Base-by-base conservation (phyloP, 768 basidiomycete genomes). In the Panaeolus papilionaceus region DNA sequence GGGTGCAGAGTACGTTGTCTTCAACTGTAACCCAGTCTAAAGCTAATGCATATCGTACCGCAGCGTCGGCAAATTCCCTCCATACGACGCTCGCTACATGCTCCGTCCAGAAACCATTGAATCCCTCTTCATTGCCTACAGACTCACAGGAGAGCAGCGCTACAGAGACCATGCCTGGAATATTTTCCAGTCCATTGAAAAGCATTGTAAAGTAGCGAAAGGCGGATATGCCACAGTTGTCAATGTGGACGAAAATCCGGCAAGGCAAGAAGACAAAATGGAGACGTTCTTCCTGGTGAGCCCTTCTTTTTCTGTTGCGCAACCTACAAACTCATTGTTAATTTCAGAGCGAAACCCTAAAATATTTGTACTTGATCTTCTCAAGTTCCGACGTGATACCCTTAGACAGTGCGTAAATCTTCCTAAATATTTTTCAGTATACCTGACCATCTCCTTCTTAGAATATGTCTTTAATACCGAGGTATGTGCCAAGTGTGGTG, bases 381-480 rank as follows among this genome's bases (percentile, higher is more conserved):
- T 87, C 89, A 65, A 93, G 94, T 72, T 83, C 85, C 7, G 82
- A 76, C 37, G 84, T 89, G n/a, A 79, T 97, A 47, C 89, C 96
- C 1, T 75, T 97, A 67, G 85, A 88, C 64, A 81, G 93, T 95
- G 72, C 75, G 92, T 88, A 16, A 18, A 42, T 45, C 66, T 26
- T 64, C 12, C 10, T 20, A 2, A 44, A 44, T 2, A 18, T 44
- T 44, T 16, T 44, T 23, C 7, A 11, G 58, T 8, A 10, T 51
- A 51, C 2, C 14, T 66, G 26, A 5, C 28, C 38, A 44, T 23
- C 37, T 69, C 26, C 23, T 63, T 38, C 51, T 65, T 70, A 94
- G 93, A 89, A 75, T 90, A 91, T 72, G 94, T 98, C 8, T 93
- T 98, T 79, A 98, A 97, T 72, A 98, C 96, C 1, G 96, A 98